These are phyloP conservation scores for Myochromella boudieri DNA, from an alignment of 768 basidiomycete species.

Conservation along the genomic window DNA sequence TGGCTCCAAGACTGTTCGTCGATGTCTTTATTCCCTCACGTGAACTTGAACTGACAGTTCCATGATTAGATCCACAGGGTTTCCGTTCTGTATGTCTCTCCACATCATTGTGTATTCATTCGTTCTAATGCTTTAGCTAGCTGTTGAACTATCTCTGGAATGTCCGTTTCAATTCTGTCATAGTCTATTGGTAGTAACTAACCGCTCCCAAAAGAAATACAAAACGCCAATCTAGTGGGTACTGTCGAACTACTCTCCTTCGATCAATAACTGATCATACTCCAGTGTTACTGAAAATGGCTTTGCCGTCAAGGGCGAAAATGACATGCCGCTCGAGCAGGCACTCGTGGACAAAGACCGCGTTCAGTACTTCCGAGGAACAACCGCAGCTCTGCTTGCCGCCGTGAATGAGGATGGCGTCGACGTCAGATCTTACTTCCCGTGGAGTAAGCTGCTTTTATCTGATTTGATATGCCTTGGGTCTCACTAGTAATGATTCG, in stretches of 20 bases:
- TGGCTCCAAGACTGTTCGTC: constrained; percentile 7
- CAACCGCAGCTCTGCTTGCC: constrained; percentile 49
- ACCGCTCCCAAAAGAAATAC: constrained; percentile 33
- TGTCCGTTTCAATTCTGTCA: constrained; percentile 29
- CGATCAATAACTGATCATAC: constrained; percentile 3
- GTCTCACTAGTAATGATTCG: not conserved
- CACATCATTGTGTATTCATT: not conserved
- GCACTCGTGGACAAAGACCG: constrained; percentile 61
- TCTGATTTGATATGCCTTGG: not conserved
- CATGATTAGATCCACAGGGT: constrained; percentile 54
- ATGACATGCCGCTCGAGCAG: constrained; percentile 47
- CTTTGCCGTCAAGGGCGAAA: constrained; percentile 68
- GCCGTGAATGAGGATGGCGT: constrained; percentile 67
- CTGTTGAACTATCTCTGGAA: constrained; percentile 73
- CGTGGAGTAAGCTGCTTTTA: constrained; percentile 54
- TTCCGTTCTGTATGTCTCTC: constrained; percentile 53
- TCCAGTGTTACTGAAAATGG: constrained; percentile 73
- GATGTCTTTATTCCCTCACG: not conserved
- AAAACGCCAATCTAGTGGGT: constrained; percentile 40
- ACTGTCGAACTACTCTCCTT: not conserved
- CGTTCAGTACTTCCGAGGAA: constrained; percentile 65
- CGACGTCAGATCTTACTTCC: constrained; percentile 62
- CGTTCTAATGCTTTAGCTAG: constrained; percentile 22
- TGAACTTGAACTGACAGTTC: constrained; percentile 1
- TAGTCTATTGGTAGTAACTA: not conserved